phyloP scores from a whole-genome alignment of 495 filamentous ascomycete species.

The Penicillium parvum region DNA sequence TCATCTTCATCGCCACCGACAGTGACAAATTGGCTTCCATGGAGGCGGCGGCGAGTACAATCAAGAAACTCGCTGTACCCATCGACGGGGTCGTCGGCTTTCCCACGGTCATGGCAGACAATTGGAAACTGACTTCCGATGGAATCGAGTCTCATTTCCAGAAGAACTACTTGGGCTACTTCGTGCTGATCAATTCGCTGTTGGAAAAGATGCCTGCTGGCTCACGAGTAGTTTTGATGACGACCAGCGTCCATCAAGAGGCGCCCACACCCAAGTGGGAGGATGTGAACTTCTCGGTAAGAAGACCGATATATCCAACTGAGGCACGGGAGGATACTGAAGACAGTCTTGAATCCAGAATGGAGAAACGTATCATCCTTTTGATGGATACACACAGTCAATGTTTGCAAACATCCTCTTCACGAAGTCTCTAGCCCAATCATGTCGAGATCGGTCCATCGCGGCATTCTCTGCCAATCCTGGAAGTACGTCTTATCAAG shows the following conservation, averaged over 20 bases:
- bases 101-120: slow-evolving; percentile 17
- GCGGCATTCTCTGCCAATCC: slow-evolving; percentile 22
- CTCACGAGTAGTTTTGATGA: slow-evolving; percentile 17
- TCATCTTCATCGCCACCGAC: slow-evolving; percentile 20
- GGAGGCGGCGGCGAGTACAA: slow-evolving; percentile 10
- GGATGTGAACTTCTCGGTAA: slow-evolving; percentile 19
- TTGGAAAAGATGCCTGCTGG: slow-evolving; percentile 4
- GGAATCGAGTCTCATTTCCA: slow-evolving; percentile 24
- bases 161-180: slow-evolving; percentile 24
- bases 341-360: slow-evolving; percentile 5
- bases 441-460: slow-evolving; percentile 7
- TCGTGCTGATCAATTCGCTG: slow-evolving; percentile 19
- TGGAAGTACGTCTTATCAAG: slow-evolving; percentile 16
- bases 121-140: slow-evolving; percentile 16
- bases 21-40: slow-evolving; percentile 11
- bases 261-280: slow-evolving; percentile 16
- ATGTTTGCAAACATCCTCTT: slow-evolving; percentile 28
- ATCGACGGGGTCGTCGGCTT: slow-evolving; percentile 23
- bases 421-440: slow-evolving; percentile 16
- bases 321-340: not conserved
- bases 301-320: not conserved
- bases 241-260: slow-evolving; percentile 19
- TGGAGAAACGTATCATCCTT: slow-evolving; percentile 18
- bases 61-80: slow-evolving; percentile 10
- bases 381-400: slow-evolving; percentile 24